phyloP scores from a whole-genome alignment of 78 protist genomes.

The Isochrysis galbana region DNA sequence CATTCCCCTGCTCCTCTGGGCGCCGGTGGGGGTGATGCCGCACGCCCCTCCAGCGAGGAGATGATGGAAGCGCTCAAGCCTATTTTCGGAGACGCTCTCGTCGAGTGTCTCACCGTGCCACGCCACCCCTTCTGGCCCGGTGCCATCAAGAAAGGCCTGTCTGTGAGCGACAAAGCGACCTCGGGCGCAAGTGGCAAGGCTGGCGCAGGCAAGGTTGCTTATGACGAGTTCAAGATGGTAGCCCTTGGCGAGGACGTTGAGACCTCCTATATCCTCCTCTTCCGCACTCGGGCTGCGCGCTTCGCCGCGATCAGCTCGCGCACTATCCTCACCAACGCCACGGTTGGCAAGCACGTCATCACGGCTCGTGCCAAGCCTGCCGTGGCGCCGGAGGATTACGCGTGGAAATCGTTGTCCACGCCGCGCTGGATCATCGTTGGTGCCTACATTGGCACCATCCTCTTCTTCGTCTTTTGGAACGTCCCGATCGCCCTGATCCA shows the following conservation, averaged over 20 bases:
- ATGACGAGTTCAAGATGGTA: no score
- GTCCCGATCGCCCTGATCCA: neutral
- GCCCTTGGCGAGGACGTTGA: neutral
- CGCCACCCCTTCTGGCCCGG: no score
- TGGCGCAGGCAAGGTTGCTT: no score
- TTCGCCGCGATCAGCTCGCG: neutral
- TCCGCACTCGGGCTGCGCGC: neutral
- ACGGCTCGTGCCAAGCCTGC: neutral
- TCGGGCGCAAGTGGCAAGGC: no score
- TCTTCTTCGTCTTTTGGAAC: neutral
- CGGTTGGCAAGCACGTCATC: neutral
- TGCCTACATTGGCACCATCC: neutral
- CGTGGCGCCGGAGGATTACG: neutral
- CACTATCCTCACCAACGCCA: neutral
- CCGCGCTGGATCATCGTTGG: neutral
- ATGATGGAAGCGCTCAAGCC: neutral
- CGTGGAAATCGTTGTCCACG: neutral
- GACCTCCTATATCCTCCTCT: neutral
- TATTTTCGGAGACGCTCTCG: neutral
- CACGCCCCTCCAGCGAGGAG: no score
- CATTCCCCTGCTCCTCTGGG: no score
- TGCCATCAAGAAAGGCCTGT: no score
- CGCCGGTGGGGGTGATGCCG: no score
- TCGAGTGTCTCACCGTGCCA: neutral
- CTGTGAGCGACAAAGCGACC: no score